Conservation (phyloP, 2,329 filamentous ascomycete species). For the Ophioceras dolichostomum region DNA sequence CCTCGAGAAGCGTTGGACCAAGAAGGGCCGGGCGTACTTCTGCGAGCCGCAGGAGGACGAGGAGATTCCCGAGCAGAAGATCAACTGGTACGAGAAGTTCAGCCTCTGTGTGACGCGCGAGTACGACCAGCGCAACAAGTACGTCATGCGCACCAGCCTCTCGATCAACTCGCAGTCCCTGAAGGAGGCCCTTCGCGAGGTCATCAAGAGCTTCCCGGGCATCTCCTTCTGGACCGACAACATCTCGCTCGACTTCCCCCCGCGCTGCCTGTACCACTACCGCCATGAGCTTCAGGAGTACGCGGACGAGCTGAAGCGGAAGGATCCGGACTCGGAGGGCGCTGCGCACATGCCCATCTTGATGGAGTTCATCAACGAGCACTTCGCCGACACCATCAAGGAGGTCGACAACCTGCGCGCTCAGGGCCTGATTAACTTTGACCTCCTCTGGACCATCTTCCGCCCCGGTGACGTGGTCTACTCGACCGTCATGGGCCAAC, state of each 20-base stretch:
- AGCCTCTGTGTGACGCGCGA: slow-evolving; percentile 13
- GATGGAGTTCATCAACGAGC: slow-evolving; percentile 14
- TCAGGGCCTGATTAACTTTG: slow-evolving; percentile 20
- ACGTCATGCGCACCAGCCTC: slow-evolving; percentile 7
- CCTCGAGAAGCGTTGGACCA: slow-evolving; percentile 18
- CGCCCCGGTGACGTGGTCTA: slow-evolving; percentile 30
- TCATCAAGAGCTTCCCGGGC: slow-evolving; percentile 14
- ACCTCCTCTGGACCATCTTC: slow-evolving; percentile 42
- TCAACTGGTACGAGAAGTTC: slow-evolving; percentile 17
- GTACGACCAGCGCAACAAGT: slow-evolving; percentile 10
- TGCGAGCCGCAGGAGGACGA: slow-evolving; percentile 16
- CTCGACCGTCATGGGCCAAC: slow-evolving; percentile 9
- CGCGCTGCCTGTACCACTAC: slow-evolving; percentile 15
- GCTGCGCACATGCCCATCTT: slow-evolving; percentile 13
- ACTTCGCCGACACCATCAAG: slow-evolving; percentile 15
- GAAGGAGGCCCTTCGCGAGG: slow-evolving; percentile 10
- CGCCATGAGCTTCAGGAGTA: slow-evolving; percentile 11
- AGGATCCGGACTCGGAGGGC: slow-evolving; percentile 11
- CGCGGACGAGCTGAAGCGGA: slow-evolving; percentile 7
- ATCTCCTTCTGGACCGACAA: slow-evolving; percentile 12
- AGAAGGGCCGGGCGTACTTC: slow-evolving; percentile 14
- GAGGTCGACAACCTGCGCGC: slow-evolving; percentile 13
- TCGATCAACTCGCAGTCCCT: slow-evolving; percentile 13
- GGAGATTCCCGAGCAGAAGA: slow-evolving; percentile 13
- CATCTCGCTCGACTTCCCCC: slow-evolving; percentile 11